A percentile compares a stretch with the other conserved stretches of the same genome.
Conservation (phyloP, 768 basidiomycete species). For the Gymnopilus junonius region DNA sequence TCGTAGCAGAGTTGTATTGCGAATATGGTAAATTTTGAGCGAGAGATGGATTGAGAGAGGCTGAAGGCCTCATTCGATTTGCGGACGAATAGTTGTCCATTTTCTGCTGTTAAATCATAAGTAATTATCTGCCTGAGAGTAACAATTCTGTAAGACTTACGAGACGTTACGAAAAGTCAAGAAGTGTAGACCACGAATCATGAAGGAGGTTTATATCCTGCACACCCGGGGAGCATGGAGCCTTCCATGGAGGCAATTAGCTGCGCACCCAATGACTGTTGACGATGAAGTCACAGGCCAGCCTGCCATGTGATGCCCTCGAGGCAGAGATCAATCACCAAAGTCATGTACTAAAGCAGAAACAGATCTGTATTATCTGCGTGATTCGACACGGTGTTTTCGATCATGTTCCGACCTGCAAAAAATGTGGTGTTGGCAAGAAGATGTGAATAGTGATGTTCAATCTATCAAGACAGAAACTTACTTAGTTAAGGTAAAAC, state of each 20-base stretch:
- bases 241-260: slow-evolving; percentile 3
- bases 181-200: background rate
- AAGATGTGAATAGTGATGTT: too few relatives aligned
- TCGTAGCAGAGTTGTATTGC: slow-evolving; percentile 12
- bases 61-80: background rate
- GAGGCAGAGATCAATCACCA: background rate
- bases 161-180: background rate
- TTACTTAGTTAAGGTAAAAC: too few relatives aligned
- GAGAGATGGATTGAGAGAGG: background rate
- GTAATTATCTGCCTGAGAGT: background rate
- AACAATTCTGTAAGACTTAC: background rate
- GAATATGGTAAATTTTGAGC: slow-evolving; percentile 13
- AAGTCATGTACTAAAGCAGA: background rate
- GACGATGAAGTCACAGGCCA: background rate
- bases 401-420: background rate
- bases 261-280: background rate
- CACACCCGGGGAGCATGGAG: background rate
- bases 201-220: background rate
- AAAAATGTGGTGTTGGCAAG: too few relatives aligned
- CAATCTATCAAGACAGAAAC: too few relatives aligned
- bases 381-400: background rate
- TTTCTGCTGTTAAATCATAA: background rate
- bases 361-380: background rate
- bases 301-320: background rate
- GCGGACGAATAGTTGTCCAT: background rate